Evolutionary conservation across 2,329 filamentous ascomycete genomes (phyloP).

Genomic region (Ophiostoma angusticollis): DNA sequence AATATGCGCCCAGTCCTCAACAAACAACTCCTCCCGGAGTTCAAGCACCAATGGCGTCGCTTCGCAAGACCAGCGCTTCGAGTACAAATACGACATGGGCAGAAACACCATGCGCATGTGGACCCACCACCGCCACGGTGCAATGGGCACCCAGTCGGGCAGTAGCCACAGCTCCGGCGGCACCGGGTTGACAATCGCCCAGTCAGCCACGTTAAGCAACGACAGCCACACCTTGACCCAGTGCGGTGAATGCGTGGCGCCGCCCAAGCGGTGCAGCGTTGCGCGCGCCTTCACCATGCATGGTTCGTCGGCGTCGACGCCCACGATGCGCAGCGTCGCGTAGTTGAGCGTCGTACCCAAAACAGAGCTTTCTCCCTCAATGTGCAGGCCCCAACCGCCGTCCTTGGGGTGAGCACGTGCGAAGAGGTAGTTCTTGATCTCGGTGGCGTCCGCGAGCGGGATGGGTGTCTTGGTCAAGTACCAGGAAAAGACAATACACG

Average conservation of each 20-base stretch:
- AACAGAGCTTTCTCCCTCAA: constrained; percentile 82
- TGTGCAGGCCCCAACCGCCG: constrained; percentile 95
- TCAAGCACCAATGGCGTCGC: constrained; percentile 60
- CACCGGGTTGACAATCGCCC: constrained; percentile 89
- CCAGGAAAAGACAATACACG: constrained; percentile 73
- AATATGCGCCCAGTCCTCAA: constrained; percentile 64
- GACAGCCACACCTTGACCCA: constrained; percentile 97
- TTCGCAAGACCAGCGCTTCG: constrained; percentile 65
- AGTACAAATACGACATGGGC: constrained; percentile 84
- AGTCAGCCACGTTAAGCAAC: constrained; percentile 67
- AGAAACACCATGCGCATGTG: constrained; percentile 96
- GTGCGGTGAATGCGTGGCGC: constrained; percentile 71
- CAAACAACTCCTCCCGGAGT: constrained; percentile 71
- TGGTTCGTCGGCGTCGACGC: constrained; percentile 70
- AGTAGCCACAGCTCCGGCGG: constrained; percentile 90
- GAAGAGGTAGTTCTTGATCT: constrained; percentile 87
- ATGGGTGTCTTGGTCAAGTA: constrained; percentile 84
- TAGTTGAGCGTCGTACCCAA: constrained; percentile 91
- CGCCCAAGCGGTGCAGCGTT: constrained; percentile 73
- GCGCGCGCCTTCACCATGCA: constrained; percentile 75
- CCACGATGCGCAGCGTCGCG: constrained; percentile 63
- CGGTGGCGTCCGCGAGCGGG: constrained; percentile 63
- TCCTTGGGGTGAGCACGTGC: constrained; percentile 74
- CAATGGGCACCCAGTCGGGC: constrained; percentile 79
- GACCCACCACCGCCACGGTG: constrained; percentile 95